A percentile compares a stretch with the other conserved stretches of the same genome.
Conservation (phyloP, 75 land plant genomes). For the Picea glauca region DNA sequence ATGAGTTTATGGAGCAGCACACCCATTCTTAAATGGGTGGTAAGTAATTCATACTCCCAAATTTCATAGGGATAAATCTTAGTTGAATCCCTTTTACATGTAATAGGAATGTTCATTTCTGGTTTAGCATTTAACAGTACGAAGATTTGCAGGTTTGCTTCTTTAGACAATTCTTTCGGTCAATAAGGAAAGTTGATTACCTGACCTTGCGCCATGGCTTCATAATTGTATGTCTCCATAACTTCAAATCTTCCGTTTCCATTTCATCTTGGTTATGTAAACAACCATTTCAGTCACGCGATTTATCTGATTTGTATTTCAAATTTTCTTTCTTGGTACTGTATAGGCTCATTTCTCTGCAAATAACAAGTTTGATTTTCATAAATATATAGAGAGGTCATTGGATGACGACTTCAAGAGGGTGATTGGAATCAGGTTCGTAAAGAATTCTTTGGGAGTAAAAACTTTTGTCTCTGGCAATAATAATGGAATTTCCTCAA, state of each 20-base stretch:
- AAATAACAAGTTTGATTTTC: constrained; percentile 55
- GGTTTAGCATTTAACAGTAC: not conserved
- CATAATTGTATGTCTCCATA: constrained; percentile 18
- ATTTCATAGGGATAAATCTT: not conserved
- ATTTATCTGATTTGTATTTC: not conserved
- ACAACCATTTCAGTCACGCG: not conserved
- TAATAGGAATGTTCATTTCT: not conserved
- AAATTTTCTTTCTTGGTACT: not conserved
- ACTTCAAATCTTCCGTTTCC: not conserved
- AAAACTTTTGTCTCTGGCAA: too few relatives aligned
- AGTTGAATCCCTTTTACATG: not conserved
- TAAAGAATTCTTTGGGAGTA: too few relatives aligned
- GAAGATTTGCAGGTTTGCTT: constrained; percentile 43
- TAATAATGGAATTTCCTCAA: not conserved
- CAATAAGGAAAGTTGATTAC: constrained; percentile 56
- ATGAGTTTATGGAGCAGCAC: constrained; percentile 16
- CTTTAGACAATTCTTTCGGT: constrained; percentile 52
- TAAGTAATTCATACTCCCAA: constrained; percentile 15
- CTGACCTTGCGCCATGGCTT: constrained; percentile 60
- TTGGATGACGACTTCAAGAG: too few relatives aligned
- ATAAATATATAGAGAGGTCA: too few relatives aligned
- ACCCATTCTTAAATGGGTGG: constrained; percentile 25
- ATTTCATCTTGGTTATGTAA: not conserved
- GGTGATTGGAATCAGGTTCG: too few relatives aligned
- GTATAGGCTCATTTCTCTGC: constrained; percentile 67